A percentile compares a stretch with the other conserved stretches of the same genome.
Conservation (phyloP, 1,284 basidiomycete species). For the Microbotryum scabiosae region DNA sequence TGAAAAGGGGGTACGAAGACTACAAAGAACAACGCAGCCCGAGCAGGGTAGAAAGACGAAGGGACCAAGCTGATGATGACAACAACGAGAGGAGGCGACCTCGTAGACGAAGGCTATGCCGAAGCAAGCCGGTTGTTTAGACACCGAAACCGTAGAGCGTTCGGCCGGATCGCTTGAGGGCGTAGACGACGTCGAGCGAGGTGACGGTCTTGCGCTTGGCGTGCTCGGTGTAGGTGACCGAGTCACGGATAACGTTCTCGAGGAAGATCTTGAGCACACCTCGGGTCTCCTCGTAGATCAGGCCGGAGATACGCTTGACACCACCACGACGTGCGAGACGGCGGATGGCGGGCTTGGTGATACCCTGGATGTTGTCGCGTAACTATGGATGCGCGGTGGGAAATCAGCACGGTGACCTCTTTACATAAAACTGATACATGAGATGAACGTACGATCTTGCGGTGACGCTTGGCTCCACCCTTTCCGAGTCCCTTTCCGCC, state of each 20-base stretch:
- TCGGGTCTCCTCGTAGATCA: constrained; percentile 89
- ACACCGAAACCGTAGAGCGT: constrained; percentile 75
- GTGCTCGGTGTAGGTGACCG: constrained; percentile 85
- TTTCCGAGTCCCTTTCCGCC: constrained; percentile 68
- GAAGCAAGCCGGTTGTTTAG: constrained; percentile 37
- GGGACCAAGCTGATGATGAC: too few relatives aligned
- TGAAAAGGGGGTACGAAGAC: too few relatives aligned
- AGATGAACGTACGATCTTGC: constrained; percentile 21
- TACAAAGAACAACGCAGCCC: too few relatives aligned
- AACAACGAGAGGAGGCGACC: neutral
- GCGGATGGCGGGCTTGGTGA: constrained; percentile 85
- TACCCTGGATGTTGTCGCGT: constrained; percentile 72
- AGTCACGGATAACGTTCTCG: constrained; percentile 76
- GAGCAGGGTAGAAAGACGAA: too few relatives aligned
- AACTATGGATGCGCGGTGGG: too few relatives aligned
- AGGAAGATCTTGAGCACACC: constrained; percentile 72
- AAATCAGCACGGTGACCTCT: too few relatives aligned
- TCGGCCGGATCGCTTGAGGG: constrained; percentile 81
- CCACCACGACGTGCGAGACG: constrained; percentile 90
- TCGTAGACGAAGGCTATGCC: neutral
- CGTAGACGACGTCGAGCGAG: constrained; percentile 84
- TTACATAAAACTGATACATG: too few relatives aligned
- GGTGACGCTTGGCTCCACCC: constrained; percentile 55
- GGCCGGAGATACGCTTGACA: constrained; percentile 88
- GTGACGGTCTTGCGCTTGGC: constrained; percentile 83